phyloP scores from a whole-genome alignment of 2,329 filamentous ascomycete species.

The Magnaporthales sp. region DNA sequence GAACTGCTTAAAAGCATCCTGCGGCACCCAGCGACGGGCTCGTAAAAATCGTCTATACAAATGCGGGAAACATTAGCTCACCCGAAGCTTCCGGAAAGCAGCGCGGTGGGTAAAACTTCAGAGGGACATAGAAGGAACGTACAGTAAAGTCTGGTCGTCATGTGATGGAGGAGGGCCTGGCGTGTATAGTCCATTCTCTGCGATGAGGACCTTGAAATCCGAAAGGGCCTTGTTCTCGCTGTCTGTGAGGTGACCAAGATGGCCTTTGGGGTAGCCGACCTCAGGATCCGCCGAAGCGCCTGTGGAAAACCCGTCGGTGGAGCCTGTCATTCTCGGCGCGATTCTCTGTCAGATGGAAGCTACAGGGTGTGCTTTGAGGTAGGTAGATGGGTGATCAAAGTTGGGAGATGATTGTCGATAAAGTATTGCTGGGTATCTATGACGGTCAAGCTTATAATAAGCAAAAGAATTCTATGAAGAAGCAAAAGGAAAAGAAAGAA shows the following conservation, averaged over 20 bases:
- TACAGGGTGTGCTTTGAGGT: no score
- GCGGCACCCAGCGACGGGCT: conserved; percentile 69
- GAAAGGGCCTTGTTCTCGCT: conserved; percentile 59
- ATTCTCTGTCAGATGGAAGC: neutral
- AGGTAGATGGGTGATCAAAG: neutral
- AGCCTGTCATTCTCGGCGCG: neutral
- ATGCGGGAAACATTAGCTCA: conserved; percentile 4
- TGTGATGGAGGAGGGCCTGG: conserved; percentile 51
- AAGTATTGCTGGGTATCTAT: neutral
- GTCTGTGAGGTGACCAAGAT: conserved; percentile 66
- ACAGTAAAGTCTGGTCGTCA: conserved; percentile 67
- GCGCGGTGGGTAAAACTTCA: neutral
- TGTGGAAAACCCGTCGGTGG: neutral
- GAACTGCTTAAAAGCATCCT: conserved; percentile 77
- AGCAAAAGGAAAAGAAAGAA: neutral
- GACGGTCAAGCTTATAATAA: neutral
- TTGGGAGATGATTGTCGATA: neutral
- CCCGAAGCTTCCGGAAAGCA: neutral
- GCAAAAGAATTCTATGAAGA: neutral
- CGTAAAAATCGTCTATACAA: conserved; percentile 67
- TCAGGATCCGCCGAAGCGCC: conserved; percentile 17
- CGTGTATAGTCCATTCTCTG: conserved; percentile 56
- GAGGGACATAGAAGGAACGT: conserved; percentile 29
- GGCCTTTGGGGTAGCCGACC: conserved; percentile 61
- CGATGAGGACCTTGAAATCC: conserved; percentile 62